phyloP scores from a whole-genome alignment of 352 stramenopile species.

The Phytophthora kernoviae region DNA sequence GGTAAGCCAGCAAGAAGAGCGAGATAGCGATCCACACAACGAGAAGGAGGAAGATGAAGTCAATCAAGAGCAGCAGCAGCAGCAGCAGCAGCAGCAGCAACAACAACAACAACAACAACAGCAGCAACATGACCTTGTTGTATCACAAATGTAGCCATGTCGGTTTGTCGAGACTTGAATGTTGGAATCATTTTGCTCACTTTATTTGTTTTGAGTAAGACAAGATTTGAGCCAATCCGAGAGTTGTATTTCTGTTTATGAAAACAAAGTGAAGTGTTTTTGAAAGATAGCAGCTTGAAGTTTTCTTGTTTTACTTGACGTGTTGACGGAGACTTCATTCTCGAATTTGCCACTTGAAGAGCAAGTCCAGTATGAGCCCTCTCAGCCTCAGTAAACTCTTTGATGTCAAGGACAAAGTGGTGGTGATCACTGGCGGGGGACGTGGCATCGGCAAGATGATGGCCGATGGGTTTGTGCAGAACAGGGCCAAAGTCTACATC shows the following conservation, averaged over 20 bases:
- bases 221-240: too few relatives aligned
- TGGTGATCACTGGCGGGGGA: constrained; percentile 94
- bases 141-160: constrained; percentile 2
- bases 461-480: constrained; percentile 91
- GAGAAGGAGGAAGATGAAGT: not conserved
- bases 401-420: constrained; percentile 69
- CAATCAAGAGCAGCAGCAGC: too few relatives aligned
- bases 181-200: constrained; percentile 4
- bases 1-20: not conserved
- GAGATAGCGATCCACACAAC: not conserved
- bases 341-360: constrained; percentile 4
- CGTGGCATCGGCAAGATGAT: constrained; percentile 97
- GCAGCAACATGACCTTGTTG: not conserved
- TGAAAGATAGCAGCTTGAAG: not conserved
- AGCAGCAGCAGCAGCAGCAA: too few relatives aligned
- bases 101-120: not conserved
- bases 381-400: constrained; percentile 30
- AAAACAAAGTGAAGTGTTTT: too few relatives aligned
- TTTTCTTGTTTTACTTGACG: not conserved
- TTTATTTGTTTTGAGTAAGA: not conserved
- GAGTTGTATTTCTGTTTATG: too few relatives aligned
- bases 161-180: too few relatives aligned
- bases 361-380: constrained; percentile 24
- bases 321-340: constrained; percentile 8
- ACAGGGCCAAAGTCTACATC: constrained; percentile 94